A percentile compares a stretch with the other conserved stretches of the same genome.
phyloP scores from a whole-genome alignment of 805 yeast genomes.

The Ogataea siamensis region DNA sequence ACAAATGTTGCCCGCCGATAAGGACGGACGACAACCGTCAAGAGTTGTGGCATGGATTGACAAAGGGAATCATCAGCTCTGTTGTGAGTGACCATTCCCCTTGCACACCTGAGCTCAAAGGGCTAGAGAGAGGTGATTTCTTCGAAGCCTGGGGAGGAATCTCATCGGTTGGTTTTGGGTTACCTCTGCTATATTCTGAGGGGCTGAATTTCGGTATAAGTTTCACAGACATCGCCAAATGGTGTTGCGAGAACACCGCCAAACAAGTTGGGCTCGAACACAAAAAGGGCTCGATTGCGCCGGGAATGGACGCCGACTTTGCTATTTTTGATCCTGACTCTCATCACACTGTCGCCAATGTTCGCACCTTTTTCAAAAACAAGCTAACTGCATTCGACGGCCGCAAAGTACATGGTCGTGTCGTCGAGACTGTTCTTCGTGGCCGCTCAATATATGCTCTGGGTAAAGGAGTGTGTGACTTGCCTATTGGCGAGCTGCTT shows the following conservation, averaged over 20 bases:
- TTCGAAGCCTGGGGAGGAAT: slow-evolving; percentile 97
- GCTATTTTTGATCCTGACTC: slow-evolving; percentile 71
- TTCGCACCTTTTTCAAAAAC: slow-evolving; percentile 70
- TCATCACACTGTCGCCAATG: slow-evolving; percentile 49
- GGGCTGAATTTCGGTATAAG: slow-evolving; percentile 41
- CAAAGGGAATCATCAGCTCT: slow-evolving; percentile 64
- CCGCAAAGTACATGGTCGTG: slow-evolving; percentile 63
- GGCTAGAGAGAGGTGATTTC: slow-evolving; percentile 79
- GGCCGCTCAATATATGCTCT: slow-evolving; percentile 67
- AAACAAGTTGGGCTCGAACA: slow-evolving; percentile 76
- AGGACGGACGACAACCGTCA: slow-evolving; percentile 69
- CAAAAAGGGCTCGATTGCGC: slow-evolving; percentile 66
- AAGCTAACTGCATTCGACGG: slow-evolving; percentile 88
- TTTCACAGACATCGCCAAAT: slow-evolving; percentile 60
- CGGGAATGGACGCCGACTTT: slow-evolving; percentile 87
- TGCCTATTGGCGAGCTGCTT: slow-evolving; percentile 58
- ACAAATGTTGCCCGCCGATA: slow-evolving; percentile 95
- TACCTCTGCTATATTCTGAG: slow-evolving; percentile 78
- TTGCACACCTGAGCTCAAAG: slow-evolving; percentile 88
- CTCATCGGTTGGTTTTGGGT: slow-evolving; percentile 87
- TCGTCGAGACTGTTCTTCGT: slow-evolving; percentile 74
- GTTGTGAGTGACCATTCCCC: slow-evolving; percentile 97
- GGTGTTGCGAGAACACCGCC: slow-evolving; percentile 86
- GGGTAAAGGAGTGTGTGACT: slow-evolving; percentile 52
- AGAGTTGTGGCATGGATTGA: slow-evolving; percentile 75